Conservation (phyloP, 495 filamentous ascomycete genomes). For the Darksidea phi region DNA sequence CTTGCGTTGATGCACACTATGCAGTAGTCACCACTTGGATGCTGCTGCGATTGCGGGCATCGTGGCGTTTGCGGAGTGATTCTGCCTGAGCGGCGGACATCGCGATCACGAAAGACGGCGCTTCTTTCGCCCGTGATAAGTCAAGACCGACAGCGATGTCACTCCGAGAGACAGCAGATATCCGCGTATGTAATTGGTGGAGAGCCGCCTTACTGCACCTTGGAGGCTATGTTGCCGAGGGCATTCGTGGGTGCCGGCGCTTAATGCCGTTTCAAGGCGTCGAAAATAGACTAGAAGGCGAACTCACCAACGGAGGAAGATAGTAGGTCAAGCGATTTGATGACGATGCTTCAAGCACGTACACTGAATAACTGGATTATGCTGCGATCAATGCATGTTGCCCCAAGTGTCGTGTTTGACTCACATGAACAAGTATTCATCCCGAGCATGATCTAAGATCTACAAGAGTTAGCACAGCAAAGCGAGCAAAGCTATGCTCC, state of each 20-base stretch:
- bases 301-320: constrained; percentile 46
- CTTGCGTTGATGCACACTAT: constrained; percentile 32
- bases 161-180: neutral
- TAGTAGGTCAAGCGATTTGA: constrained; percentile 46
- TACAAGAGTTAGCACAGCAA: constrained; percentile 18
- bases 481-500: neutral
- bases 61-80: neutral
- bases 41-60: no score
- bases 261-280: constrained; percentile 28
- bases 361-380: constrained; percentile 43
- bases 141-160: no score
- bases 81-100: neutral
- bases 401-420: constrained; percentile 16
- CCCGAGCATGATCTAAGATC: constrained; percentile 44
- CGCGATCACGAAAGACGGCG: neutral
- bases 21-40: no score
- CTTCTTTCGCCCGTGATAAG: no score
- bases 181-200: neutral
- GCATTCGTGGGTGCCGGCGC: constrained; percentile 21
- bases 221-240: constrained; percentile 29
- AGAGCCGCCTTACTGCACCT: neutral
- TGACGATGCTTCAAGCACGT: constrained; percentile 44
- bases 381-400: constrained; percentile 25
- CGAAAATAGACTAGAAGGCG: constrained; percentile 22
- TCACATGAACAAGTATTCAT: constrained; percentile 45